Conservation (phyloP, 1,139 yeast genomes). For the Geotrichum bryndzae region DNA sequence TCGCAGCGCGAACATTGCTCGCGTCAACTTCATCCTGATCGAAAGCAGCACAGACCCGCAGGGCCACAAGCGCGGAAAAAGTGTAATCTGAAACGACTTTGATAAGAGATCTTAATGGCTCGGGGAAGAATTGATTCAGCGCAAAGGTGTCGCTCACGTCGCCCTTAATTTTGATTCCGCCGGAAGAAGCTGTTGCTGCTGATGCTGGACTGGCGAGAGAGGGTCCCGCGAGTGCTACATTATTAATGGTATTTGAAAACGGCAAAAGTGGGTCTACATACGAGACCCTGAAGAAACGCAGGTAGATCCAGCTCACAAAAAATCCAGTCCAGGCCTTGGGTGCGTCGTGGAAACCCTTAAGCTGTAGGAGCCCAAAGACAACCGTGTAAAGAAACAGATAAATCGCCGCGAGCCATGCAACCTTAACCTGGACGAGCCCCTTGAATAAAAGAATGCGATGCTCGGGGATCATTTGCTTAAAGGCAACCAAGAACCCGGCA, state of each 20-base stretch:
- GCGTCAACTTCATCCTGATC: constrained; percentile 66
- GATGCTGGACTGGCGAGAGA: constrained; percentile 11
- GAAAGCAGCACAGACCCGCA: constrained; percentile 59
- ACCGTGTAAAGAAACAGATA: constrained; percentile 43
- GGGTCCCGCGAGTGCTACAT: constrained; percentile 16
- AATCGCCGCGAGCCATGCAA: constrained; percentile 63
- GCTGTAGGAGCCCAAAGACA: constrained; percentile 22
- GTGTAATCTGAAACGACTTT: constrained; percentile 48
- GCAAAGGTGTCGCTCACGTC: constrained; percentile 91
- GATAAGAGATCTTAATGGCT: constrained; percentile 44
- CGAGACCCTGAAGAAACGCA: constrained; percentile 64
- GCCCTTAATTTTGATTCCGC: constrained; percentile 45
- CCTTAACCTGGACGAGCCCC: constrained; percentile 58
- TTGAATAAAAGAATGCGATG: constrained; percentile 67
- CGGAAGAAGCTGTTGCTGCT: not conserved
- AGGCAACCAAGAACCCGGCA: constrained; percentile 73
- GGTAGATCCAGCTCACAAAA: constrained; percentile 62
- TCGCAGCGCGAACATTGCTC: constrained; percentile 56
- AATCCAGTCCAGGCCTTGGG: constrained; percentile 66
- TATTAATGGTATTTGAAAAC: constrained; percentile 18
- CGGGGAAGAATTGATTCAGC: constrained; percentile 68
- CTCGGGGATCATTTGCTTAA: constrained; percentile 86
- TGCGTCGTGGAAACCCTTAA: constrained; percentile 26
- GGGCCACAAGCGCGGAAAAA: constrained; percentile 47
- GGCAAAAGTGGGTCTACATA: constrained; percentile 32